Conservation (phyloP, 345 rosid genomes). For the Camelina sativa region DNA sequence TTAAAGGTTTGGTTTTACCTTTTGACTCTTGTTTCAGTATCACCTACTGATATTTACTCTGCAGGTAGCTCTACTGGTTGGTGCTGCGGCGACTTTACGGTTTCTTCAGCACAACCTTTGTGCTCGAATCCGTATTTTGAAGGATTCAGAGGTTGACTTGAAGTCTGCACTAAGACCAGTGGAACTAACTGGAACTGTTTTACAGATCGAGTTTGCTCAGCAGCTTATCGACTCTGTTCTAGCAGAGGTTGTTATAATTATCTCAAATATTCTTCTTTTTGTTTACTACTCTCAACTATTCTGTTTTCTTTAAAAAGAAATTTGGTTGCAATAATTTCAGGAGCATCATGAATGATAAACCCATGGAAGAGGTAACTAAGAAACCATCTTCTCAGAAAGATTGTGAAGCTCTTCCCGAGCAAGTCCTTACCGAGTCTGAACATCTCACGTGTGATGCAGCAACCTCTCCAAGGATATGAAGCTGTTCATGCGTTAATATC, state of each 20-base stretch:
- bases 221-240: neutral
- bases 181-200: constrained; percentile 3
- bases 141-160: neutral
- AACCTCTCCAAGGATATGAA: neutral
- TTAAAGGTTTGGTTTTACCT: neutral
- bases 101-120: neutral
- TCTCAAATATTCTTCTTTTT: neutral
- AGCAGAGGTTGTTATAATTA: neutral
- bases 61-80: neutral
- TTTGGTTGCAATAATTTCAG: neutral
- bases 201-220: neutral
- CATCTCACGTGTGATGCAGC: neutral
- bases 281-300: neutral
- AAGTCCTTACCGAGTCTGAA: neutral
- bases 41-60: neutral
- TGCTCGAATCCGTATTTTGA: neutral
- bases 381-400: constrained; percentile 5
- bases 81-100: neutral
- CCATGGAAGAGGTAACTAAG: neutral
- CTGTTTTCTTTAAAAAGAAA: neutral
- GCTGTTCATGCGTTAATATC: neutral
- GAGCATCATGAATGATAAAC: neutral
- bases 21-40: neutral
- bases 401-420: neutral
- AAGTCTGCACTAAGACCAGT: neutral